These are phyloP conservation scores for Penstemon eatonii DNA, from an alignment of 257 asterid species.

Conservation along the genomic window DNA sequence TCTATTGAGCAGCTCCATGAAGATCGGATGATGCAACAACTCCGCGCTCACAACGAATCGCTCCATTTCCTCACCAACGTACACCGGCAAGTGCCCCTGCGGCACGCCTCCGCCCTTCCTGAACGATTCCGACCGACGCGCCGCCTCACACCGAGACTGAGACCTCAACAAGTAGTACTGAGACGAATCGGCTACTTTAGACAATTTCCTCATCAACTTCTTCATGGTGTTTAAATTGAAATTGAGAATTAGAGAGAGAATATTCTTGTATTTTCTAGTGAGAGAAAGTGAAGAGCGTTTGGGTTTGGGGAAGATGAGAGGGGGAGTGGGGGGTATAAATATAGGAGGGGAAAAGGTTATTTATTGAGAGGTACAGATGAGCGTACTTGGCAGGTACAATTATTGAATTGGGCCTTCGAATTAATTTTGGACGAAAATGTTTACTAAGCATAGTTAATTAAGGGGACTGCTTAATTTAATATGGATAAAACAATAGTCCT, in stretches of 20 bases:
- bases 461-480: too few relatives aligned
- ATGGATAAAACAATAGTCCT: too few relatives aligned
- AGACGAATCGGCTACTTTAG: slow-evolving; percentile 74
- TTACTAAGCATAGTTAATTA: neutral
- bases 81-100: slow-evolving; percentile 84
- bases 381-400: slow-evolving; percentile 64
- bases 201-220: slow-evolving; percentile 62
- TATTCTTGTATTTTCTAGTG: slow-evolving; percentile 33
- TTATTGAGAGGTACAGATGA: slow-evolving; percentile 61
- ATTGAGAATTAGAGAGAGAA: neutral
- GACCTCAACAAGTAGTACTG: slow-evolving; percentile 53
- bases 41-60: slow-evolving; percentile 84
- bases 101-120: slow-evolving; percentile 56
- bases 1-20: slow-evolving; percentile 55
- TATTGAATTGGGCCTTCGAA: slow-evolving; percentile 37
- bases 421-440: neutral
- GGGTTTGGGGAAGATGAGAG: neutral
- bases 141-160: slow-evolving; percentile 29
- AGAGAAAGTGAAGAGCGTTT: slow-evolving; percentile 32
- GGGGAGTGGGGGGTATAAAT: slow-evolving; percentile 32
- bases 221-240: slow-evolving; percentile 42
- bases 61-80: slow-evolving; percentile 96
- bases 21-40: slow-evolving; percentile 74
- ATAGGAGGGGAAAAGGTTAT: slow-evolving; percentile 13
- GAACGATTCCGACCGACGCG: slow-evolving; percentile 30